phyloP scores from a whole-genome alignment of 176 grass and related monocot genomes.

The Paspalum vaginatum region DNA sequence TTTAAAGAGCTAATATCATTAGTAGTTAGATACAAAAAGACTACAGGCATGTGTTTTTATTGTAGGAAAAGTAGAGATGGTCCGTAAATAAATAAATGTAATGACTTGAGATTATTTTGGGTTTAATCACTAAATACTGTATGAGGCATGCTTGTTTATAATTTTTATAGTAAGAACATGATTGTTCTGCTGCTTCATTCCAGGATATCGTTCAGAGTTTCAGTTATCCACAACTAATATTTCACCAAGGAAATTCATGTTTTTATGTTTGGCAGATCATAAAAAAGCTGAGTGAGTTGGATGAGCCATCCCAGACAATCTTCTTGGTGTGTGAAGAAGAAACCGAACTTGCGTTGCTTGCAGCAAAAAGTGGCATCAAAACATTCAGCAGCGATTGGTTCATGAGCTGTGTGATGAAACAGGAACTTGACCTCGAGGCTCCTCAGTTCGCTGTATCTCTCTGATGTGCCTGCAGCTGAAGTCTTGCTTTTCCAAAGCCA shows the following conservation, averaged over 20 bases:
- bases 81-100: slow-evolving; percentile 10
- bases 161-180: neutral
- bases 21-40: slow-evolving; percentile 1
- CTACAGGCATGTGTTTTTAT: slow-evolving; percentile 10
- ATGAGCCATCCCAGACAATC: slow-evolving; percentile 56
- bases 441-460: slow-evolving; percentile 79
- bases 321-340: slow-evolving; percentile 85
- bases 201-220: neutral
- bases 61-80: slow-evolving; percentile 4
- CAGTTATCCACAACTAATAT: neutral
- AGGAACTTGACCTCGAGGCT: slow-evolving; percentile 76
- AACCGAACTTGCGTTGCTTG: slow-evolving; percentile 52
- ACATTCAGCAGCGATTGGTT: slow-evolving; percentile 89
- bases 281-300: slow-evolving; percentile 38
- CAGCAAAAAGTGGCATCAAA: slow-evolving; percentile 60
- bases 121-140: neutral
- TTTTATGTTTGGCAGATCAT: slow-evolving; percentile 54
- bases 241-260: neutral
- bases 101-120: neutral
- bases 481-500: slow-evolving; percentile 1
- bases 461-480: slow-evolving; percentile 28
- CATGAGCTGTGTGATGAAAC: slow-evolving; percentile 88
- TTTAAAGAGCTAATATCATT: neutral
- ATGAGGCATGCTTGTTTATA: slow-evolving; percentile 8
- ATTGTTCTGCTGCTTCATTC: slow-evolving; percentile 4